These are phyloP conservation scores for Fusarium siculi DNA, from an alignment of 2,329 filamentous ascomycete species.

Conservation along the genomic window DNA sequence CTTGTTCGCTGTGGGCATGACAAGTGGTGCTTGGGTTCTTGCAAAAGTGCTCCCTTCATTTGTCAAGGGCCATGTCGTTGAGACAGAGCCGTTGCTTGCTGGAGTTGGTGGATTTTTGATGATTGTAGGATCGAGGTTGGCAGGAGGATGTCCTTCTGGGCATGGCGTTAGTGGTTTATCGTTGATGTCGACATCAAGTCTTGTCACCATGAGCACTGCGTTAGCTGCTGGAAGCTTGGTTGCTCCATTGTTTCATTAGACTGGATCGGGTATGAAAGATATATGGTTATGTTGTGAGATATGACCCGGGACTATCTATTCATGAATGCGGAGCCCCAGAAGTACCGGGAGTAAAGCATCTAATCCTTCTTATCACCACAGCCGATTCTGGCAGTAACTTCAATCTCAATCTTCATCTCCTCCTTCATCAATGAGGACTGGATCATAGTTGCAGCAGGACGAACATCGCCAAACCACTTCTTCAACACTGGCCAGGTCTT, in stretches of 20 bases:
- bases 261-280: not conserved
- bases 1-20: conserved; percentile 63
- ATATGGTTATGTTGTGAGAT: not conserved
- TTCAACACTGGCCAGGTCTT: conserved; percentile 61
- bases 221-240: conserved; percentile 62
- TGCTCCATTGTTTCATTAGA: conserved; percentile 44
- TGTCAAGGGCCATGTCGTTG: conserved; percentile 37
- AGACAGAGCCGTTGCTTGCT: conserved; percentile 54
- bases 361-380: conserved; percentile 18
- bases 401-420: conserved; percentile 57
- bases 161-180: conserved; percentile 76
- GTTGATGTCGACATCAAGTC: conserved; percentile 69
- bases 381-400: conserved; percentile 54
- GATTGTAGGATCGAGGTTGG: conserved; percentile 69
- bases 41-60: conserved; percentile 48
- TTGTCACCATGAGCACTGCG: conserved; percentile 68
- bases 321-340: not conserved
- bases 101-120: conserved; percentile 66
- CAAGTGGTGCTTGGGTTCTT: conserved; percentile 57
- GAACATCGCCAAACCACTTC: conserved; percentile 60
- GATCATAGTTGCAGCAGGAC: conserved; percentile 65
- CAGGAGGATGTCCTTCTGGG: conserved; percentile 74
- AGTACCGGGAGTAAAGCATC: fast-evolving
- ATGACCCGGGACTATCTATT: not conserved
- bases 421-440: conserved; percentile 63